Base-by-base conservation (phyloP, 495 filamentous ascomycete species). In the Cladorrhinum samala region DNA sequence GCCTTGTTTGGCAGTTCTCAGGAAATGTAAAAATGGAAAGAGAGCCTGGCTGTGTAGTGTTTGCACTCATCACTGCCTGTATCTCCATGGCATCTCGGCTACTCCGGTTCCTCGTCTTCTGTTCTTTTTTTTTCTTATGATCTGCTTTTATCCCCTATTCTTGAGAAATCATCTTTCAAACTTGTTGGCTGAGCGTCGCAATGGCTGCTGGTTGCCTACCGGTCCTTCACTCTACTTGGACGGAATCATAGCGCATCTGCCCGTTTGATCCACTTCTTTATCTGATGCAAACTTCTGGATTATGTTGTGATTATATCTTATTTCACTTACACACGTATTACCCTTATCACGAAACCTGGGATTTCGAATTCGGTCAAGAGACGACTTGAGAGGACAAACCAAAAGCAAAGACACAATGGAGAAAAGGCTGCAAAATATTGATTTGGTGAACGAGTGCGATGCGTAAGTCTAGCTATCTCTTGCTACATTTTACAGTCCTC, bases 401-500 rank as follows among this genome's bases (percentile, higher is more conserved):
- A n/a, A 19, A 14, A 1, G 8, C 9, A 27, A 46, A 40, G 18
- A 53, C 45, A 47, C 17, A 23, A 47, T 23, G 24, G 20, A 17
- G 25, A 21, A 46, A 14, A 50, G 54, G 20, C 41, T 62, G 25
- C 52, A 56, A 38, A 68, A 58, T 18, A 44, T 73, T 16, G 72
- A 72, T 33, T 49, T 75, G 37, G 57, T 71, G 39, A 64, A 64
- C 40, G 80, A 83, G 64, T 83, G 77, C 57, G 86, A 90, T 73
- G 77, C 70, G 85, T 87, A 67, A 65, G 70, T 64, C 36, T 16
- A 13, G 25, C 25, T n/a, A 9, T 37, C 42, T 21, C 20, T 9
- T 43, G 30, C 14, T 7, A 19, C 21, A 9, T 19, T 43, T 19
- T 43, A n/a, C 9, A n/a, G 21, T 37, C 14, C 30, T 19, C 21